These are phyloP conservation scores for Neobulgaria alba DNA, from an alignment of 2,329 filamentous ascomycete genomes.

Conservation along the genomic window DNA sequence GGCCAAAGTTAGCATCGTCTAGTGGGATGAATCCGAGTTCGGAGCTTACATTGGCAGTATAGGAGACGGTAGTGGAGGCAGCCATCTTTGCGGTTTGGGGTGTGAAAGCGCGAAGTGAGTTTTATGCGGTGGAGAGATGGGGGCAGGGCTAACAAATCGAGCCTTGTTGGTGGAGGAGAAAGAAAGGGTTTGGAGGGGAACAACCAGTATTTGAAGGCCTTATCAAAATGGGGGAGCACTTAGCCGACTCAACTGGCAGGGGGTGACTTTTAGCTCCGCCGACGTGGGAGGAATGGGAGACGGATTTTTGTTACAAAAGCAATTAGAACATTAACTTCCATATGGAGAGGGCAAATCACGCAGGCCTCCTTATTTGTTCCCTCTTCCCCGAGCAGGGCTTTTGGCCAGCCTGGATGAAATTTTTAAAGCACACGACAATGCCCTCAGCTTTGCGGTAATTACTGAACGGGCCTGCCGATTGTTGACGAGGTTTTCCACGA, in stretches of 20 bases:
- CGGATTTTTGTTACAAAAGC: background rate
- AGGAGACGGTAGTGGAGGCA: conserved; percentile 27
- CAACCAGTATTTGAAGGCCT: background rate
- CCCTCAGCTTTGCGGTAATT: too few relatives aligned
- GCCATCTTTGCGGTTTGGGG: conserved; percentile 24
- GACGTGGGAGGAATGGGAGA: background rate
- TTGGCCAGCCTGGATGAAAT: background rate
- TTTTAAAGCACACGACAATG: background rate
- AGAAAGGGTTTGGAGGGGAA: background rate
- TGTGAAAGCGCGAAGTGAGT: background rate
- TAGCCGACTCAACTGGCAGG: background rate
- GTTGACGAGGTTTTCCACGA: too few relatives aligned
- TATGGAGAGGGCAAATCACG: background rate
- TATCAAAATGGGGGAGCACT: background rate
- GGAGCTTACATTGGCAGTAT: conserved; percentile 33
- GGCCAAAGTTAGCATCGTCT: conserved; percentile 14
- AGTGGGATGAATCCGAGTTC: conserved; percentile 6
- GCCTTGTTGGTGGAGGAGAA: background rate
- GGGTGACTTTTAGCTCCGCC: too few relatives aligned
- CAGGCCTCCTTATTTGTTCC: background rate
- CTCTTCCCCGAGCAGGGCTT: background rate
- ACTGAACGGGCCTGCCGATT: too few relatives aligned
- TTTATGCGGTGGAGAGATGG: background rate
- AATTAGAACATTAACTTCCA: background rate
- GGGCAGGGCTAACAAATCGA: background rate